Evolutionary conservation across 2,329 filamentous ascomycete genomes (phyloP).

Genomic region (Dothiorella sarmentorum): DNA sequence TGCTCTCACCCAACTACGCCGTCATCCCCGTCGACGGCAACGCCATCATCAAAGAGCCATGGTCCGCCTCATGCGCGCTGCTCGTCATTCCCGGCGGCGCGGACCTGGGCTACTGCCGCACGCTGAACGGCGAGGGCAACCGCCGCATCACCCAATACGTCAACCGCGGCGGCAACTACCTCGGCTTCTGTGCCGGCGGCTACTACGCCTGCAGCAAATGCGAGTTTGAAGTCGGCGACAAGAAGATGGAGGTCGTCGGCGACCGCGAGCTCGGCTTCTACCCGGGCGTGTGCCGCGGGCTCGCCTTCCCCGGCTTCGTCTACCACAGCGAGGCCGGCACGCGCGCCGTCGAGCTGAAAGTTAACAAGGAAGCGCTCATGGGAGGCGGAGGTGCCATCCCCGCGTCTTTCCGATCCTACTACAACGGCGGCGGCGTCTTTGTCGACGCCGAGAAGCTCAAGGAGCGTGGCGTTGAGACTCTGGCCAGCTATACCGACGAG

Average conservation of each 20-base stretch:
- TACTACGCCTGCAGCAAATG: conserved; percentile 82
- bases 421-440: conserved; percentile 93
- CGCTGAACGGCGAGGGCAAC: conserved; percentile 85
- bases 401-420: conserved; percentile 71
- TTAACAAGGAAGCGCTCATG: conserved; percentile 59
- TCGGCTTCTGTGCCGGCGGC: conserved; percentile 90
- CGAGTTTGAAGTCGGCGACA: conserved; percentile 88
- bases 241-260: conserved; percentile 78
- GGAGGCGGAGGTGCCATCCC: conserved; percentile 49
- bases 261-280: conserved; percentile 84
- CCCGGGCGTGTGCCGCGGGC: conserved; percentile 78
- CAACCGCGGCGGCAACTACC: conserved; percentile 75
- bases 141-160: conserved; percentile 80
- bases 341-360: conserved; percentile 63
- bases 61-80: conserved; percentile 80
- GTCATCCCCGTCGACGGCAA: conserved; percentile 80
- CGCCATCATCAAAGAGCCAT: conserved; percentile 84
- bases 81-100: conserved; percentile 91
- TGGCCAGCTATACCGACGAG: conserved; percentile 75
- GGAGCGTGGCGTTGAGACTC: conserved; percentile 67
- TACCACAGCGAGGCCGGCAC: conserved; percentile 88
- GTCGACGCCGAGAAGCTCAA: conserved; percentile 67
- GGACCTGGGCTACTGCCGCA: conserved; percentile 87
- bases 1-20: conserved; percentile 87
- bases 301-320: conserved; percentile 84